Percentiles rank a stretch among this genome's conserved stretches.
These are phyloP conservation scores for Luvunga scandens DNA, from an alignment of 345 rosid species.

Conservation along the genomic window DNA sequence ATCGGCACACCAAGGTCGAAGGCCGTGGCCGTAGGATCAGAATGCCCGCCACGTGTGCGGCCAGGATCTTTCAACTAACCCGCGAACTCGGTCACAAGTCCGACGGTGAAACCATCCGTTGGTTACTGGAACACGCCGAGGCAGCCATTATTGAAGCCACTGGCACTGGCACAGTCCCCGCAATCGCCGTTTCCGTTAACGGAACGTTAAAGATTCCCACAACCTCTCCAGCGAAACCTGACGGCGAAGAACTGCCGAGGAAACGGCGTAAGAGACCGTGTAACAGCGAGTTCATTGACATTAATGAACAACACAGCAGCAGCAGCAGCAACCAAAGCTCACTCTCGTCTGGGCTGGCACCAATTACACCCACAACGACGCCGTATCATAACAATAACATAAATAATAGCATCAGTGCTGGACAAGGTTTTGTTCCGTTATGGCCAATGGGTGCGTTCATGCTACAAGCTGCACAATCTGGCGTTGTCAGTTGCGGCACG, in stretches of 20 bases:
- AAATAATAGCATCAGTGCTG: neutral
- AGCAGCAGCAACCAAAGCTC: slow-evolving; percentile 26
- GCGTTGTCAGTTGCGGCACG: slow-evolving; percentile 7
- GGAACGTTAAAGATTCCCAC: slow-evolving; percentile 70
- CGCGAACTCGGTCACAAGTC: slow-evolving; percentile 73
- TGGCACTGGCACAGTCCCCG: slow-evolving; percentile 71
- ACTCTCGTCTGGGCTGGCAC: slow-evolving; percentile 60
- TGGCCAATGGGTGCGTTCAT: slow-evolving; percentile 49
- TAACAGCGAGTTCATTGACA: slow-evolving; percentile 46
- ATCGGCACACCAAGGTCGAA: slow-evolving; percentile 86
- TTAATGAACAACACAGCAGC: slow-evolving; percentile 20
- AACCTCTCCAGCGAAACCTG: slow-evolving; percentile 29
- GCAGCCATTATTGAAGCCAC: slow-evolving; percentile 76
- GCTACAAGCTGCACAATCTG: slow-evolving; percentile 15
- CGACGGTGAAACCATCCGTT: slow-evolving; percentile 74
- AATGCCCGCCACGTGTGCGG: slow-evolving; percentile 71
- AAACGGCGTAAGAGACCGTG: slow-evolving; percentile 50
- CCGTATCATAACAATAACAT: neutral
- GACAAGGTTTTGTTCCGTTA: slow-evolving; percentile 48
- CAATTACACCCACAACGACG: slow-evolving; percentile 30
- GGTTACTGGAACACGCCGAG: slow-evolving; percentile 73
- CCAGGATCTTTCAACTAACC: slow-evolving; percentile 81
- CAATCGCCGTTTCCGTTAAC: slow-evolving; percentile 74
- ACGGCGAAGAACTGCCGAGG: slow-evolving; percentile 25
- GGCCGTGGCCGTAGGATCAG: slow-evolving; percentile 84